These are phyloP conservation scores for Podospora anserina DNA, from an alignment of 495 filamentous ascomycete species.

Conservation along the genomic window DNA sequence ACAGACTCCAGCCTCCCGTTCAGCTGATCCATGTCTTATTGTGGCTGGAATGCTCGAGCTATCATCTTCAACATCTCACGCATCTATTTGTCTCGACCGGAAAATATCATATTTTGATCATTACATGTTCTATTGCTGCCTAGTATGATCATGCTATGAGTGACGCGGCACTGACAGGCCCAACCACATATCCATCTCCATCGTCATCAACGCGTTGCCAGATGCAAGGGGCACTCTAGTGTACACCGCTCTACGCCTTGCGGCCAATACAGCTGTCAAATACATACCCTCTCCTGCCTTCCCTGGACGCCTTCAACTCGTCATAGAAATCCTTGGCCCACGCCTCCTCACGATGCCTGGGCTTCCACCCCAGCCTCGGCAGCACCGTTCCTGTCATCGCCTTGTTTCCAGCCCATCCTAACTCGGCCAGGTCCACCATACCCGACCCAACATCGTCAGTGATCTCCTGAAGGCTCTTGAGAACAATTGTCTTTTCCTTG, in stretches of 20 bases:
- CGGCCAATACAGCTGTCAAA: conserved; percentile 10
- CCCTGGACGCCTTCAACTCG: conserved; percentile 9
- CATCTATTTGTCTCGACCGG: not conserved
- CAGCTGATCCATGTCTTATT: not conserved
- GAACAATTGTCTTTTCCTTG: not conserved
- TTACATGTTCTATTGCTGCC: not conserved
- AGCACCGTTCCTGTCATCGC: conserved; percentile 7
- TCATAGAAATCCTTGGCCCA: conserved; percentile 10
- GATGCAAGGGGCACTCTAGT: not conserved
- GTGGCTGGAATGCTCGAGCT: not conserved
- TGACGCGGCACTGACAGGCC: not conserved
- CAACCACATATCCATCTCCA: not conserved
- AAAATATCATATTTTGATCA: not conserved
- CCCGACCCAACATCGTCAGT: conserved; percentile 8
- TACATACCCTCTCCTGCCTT: not conserved
- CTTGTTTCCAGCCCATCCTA: conserved; percentile 14
- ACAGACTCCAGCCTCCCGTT: not conserved
- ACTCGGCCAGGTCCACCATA: conserved; percentile 9
- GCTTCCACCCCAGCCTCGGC: conserved; percentile 11
- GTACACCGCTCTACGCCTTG: not conserved
- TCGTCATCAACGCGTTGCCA: not conserved
- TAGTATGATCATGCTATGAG: not conserved
- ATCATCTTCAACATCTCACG: not conserved
- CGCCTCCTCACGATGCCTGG: conserved; percentile 1
- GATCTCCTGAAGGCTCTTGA: conserved; percentile 3